phyloP scores from a whole-genome alignment of 371 early-diverging fungal genomes.

The Sporodiniella umbellata region DNA sequence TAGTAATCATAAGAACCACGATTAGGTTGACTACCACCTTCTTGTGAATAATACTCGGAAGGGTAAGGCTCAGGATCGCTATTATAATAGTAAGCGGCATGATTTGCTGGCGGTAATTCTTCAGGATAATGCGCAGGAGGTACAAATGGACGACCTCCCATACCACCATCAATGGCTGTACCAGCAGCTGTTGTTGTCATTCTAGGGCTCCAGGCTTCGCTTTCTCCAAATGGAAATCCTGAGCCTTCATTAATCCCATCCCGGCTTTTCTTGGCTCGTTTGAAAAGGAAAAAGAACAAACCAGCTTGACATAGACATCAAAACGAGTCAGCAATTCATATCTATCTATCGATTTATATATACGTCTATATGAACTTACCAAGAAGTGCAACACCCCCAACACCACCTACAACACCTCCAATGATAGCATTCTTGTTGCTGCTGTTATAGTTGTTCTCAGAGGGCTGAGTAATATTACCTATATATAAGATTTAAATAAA shows the following conservation, averaged over 20 bases:
- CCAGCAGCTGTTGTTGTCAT: background rate
- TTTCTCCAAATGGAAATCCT: background rate
- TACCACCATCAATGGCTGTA: background rate
- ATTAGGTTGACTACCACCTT: background rate
- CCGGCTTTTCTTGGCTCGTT: slow-evolving; percentile 2
- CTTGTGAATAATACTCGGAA: background rate
- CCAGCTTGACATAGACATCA: no score
- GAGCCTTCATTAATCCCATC: slow-evolving; percentile 3
- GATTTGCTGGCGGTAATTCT: background rate
- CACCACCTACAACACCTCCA: slow-evolving; percentile 15
- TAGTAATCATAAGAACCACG: background rate
- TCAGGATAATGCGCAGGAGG: slow-evolving; percentile 1
- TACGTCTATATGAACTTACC: background rate
- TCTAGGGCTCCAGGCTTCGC: background rate
- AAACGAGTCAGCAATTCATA: background rate
- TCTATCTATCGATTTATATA: background rate
- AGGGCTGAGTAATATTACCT: background rate
- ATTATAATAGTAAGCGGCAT: background rate
- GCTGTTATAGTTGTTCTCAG: background rate
- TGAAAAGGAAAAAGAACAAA: slow-evolving; percentile 4
- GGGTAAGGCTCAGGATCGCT: background rate
- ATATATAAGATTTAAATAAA: background rate
- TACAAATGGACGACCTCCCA: slow-evolving; percentile 9
- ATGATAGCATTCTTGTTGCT: slow-evolving; percentile 7
- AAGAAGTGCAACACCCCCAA: slow-evolving; percentile 7